Percentiles rank a stretch among this genome's conserved stretches.
Evolutionary conservation across 345 rosid genomes (phyloP).

Genomic region (Pugionium dolabratum): DNA sequence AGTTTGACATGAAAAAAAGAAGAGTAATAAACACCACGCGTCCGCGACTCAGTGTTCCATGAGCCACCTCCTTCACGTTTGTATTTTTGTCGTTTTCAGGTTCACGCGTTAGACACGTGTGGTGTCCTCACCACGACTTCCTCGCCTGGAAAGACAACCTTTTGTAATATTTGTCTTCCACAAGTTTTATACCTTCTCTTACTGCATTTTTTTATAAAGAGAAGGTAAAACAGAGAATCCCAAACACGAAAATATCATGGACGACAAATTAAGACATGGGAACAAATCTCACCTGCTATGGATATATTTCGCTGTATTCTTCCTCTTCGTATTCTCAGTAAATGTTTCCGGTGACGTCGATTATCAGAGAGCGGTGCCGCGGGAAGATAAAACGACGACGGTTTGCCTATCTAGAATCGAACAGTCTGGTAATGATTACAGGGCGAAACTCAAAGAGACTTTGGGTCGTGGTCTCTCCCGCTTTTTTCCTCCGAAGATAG

Average conservation of each 20-base stretch:
- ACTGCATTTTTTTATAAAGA: background rate
- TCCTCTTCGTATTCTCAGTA: constrained; percentile 10
- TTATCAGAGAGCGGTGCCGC: constrained; percentile 8
- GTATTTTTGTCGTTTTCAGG: constrained; percentile 19
- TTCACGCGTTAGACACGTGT: constrained; percentile 31
- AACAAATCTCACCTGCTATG: background rate
- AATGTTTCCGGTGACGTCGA: constrained; percentile 25
- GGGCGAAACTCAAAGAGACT: constrained; percentile 38
- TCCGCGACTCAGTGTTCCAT: background rate
- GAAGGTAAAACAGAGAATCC: background rate
- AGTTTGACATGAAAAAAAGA: background rate
- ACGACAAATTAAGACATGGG: background rate
- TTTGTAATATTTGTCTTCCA: background rate
- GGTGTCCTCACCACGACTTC: constrained; percentile 27
- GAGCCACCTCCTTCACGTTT: constrained; percentile 32
- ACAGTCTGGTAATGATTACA: constrained; percentile 27
- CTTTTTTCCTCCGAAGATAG: constrained; percentile 37
- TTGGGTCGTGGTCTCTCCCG: constrained; percentile 36
- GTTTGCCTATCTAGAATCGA: constrained; percentile 30
- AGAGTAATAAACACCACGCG: constrained; percentile 27
- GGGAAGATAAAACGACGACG: constrained; percentile 32
- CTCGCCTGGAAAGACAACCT: constrained; percentile 23
- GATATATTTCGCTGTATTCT: constrained; percentile 8
- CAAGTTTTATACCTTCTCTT: background rate
- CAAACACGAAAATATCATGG: too few relatives aligned